Evolutionary conservation across 2,329 filamentous ascomycete species (phyloP).

Genomic region (Trichoderma atroviride): DNA sequence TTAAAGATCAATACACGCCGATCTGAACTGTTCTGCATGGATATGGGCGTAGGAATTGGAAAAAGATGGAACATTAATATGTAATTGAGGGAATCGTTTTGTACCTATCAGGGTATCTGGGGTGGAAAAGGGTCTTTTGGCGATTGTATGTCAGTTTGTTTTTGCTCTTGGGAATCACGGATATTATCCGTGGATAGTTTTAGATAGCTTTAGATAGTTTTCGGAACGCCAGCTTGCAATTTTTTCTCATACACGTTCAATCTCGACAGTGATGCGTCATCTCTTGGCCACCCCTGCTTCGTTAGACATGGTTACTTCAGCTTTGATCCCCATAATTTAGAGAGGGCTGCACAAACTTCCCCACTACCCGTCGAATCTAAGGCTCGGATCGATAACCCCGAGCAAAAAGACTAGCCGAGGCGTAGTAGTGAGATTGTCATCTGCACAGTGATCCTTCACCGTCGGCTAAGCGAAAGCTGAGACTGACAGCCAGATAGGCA

Average conservation of each 20-base stretch:
- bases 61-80: background rate
- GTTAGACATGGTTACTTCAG: background rate
- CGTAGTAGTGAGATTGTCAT: background rate
- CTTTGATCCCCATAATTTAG: background rate
- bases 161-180: background rate
- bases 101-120: background rate
- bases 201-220: background rate
- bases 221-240: background rate
- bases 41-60: background rate
- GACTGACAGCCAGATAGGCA: background rate
- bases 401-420: background rate
- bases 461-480: background rate
- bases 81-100: background rate
- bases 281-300: background rate
- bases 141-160: background rate
- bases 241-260: background rate
- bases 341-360: background rate
- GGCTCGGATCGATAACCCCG: background rate
- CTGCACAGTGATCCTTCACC: background rate
- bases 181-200: background rate
- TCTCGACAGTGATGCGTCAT: background rate
- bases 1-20: background rate
- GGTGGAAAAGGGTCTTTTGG: background rate
- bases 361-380: background rate
- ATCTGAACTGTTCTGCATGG: background rate